Conservation (phyloP, 345 rosid genomes). For the Alliaria petiolata region DNA sequence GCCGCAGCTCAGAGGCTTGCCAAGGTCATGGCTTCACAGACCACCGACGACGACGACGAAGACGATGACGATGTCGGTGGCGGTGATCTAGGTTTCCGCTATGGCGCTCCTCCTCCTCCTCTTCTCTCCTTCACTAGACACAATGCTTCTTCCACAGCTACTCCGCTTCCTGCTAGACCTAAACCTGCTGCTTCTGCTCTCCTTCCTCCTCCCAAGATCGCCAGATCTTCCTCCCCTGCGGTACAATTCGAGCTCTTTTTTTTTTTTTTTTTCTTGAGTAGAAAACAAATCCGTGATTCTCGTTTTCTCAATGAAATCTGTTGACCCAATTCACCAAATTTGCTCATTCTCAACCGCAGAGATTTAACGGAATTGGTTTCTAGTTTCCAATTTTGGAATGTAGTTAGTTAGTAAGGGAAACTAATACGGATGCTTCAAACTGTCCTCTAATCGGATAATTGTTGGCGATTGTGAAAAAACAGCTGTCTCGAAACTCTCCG, state of each 20-base stretch:
- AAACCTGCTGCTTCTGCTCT: conserved; percentile 30
- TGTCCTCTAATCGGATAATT: conserved; percentile 7
- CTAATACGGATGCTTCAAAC: not conserved
- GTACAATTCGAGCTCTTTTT: conserved; percentile 31
- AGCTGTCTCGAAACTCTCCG: conserved; percentile 52
- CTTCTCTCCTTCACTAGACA: conserved; percentile 60
- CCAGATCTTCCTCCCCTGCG: conserved; percentile 91
- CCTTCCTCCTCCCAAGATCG: conserved; percentile 42
- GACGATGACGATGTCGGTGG: conserved; percentile 40
- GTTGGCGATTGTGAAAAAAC: conserved; percentile 3
- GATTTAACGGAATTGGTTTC: not conserved
- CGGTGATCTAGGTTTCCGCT: conserved; percentile 79
- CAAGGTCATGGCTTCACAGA: conserved; percentile 98
- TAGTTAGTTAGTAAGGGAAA: not conserved
- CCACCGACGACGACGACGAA: conserved; percentile 71
- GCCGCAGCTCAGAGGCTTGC: conserved; percentile 98
- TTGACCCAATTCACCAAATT: not conserved
- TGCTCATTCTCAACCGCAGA: not conserved
- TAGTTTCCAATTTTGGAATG: conserved; percentile 29
- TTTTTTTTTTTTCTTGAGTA: not conserved
- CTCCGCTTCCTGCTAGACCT: conserved; percentile 23
- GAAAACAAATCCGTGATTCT: not conserved
- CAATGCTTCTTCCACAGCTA: conserved; percentile 12
- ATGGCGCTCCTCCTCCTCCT: conserved; percentile 85
- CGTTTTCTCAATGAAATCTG: no score